Percentiles rank a stretch among this genome's conserved stretches.
phyloP scores from a whole-genome alignment of 2,329 filamentous ascomycete species.

The Escovopsis sp. region DNA sequence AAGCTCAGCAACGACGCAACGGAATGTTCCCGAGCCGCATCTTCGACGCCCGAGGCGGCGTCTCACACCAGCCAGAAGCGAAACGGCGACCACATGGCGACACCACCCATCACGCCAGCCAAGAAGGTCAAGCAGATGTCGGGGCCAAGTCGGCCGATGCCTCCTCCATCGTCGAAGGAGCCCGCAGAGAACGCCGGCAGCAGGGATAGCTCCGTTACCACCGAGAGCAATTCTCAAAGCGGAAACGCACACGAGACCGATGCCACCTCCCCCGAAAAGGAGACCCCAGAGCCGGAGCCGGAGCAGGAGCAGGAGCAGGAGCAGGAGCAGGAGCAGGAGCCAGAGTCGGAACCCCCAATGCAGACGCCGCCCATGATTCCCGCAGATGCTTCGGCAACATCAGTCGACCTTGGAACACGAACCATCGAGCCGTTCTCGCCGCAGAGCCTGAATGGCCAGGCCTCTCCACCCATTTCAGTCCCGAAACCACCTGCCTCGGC shows the following conservation, averaged over 20 bases:
- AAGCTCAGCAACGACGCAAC: conserved; percentile 19
- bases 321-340: no score
- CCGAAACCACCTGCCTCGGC: neutral
- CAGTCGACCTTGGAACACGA: no score
- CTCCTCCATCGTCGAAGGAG: conserved; percentile 3
- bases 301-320: no score
- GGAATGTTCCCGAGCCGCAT: conserved; percentile 17
- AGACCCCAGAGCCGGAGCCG: conserved; percentile 21
- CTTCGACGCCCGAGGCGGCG: conserved; percentile 13
- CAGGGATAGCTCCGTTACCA: conserved; percentile 23
- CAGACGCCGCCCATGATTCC: conserved; percentile 13
- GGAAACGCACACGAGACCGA: conserved; percentile 24
- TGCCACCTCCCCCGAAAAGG: conserved; percentile 35
- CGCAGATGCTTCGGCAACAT: no score
- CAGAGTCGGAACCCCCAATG: conserved; percentile 11
- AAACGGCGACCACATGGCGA: conserved; percentile 29
- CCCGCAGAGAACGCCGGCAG: conserved; percentile 10
- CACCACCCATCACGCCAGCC: conserved; percentile 40
- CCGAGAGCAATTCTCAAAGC: conserved; percentile 12
- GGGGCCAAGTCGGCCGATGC: conserved; percentile 9
- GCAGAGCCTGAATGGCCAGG: conserved; percentile 14
- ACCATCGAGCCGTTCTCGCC: conserved; percentile 16
- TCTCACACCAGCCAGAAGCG: conserved; percentile 22
- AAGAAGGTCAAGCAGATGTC: conserved; percentile 30
- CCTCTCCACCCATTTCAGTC: conserved; percentile 11